phyloP scores from a whole-genome alignment of 2,329 filamentous ascomycete genomes.

The Fusarium albosuccineum region DNA sequence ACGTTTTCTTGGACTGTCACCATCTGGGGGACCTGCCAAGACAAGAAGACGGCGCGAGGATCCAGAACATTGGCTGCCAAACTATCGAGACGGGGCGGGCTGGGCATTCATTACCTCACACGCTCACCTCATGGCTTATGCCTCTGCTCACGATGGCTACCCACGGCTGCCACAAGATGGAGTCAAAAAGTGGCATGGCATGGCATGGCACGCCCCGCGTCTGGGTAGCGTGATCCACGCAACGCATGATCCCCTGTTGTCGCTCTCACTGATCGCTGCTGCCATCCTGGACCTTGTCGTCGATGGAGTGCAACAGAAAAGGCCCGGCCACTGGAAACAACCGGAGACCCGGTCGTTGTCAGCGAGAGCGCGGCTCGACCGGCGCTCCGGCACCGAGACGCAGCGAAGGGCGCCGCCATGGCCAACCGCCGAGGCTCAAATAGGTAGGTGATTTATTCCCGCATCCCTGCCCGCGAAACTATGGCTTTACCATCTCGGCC shows the following conservation, averaged over 20 bases:
- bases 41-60: background rate
- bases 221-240: background rate
- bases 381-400: background rate
- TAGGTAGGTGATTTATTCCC: slow-evolving; percentile 8
- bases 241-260: slow-evolving; percentile 9
- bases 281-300: too few species aligned
- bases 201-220: background rate
- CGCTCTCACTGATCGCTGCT: background rate
- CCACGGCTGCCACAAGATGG: background rate
- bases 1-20: background rate
- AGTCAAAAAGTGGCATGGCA: background rate
- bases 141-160: background rate
- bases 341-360: slow-evolving; percentile 4
- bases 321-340: background rate
- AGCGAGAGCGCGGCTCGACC: too few species aligned
- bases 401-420: background rate
- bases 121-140: background rate
- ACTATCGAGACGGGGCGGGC: background rate
- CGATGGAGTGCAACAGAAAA: too few species aligned
- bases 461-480: background rate
- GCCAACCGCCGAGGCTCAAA: slow-evolving; percentile 5
- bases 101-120: background rate
- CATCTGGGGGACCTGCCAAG: background rate
- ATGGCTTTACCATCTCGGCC: background rate
- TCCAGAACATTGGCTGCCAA: slow-evolving; percentile 1